These are phyloP conservation scores for Taphrina pruni DNA, from an alignment of 1,139 yeast genomes.

Conservation along the genomic window DNA sequence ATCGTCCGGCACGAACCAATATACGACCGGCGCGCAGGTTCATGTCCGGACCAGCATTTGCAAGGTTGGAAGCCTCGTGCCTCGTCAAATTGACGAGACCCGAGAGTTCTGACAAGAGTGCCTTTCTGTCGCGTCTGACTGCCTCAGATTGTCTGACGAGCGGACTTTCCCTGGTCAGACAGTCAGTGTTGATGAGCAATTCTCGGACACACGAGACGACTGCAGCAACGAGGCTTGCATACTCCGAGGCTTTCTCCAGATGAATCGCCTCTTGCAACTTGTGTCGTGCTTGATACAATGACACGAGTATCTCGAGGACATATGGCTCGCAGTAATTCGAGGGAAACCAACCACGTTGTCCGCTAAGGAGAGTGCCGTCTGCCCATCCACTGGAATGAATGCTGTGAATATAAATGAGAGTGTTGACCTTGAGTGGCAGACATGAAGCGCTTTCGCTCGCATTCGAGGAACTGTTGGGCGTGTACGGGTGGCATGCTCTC, in stretches of 20 bases:
- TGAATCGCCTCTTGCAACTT: slow-evolving; percentile 56
- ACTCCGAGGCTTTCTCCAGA: slow-evolving; percentile 28
- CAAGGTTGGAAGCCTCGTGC: slow-evolving; percentile 59
- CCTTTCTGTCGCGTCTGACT: slow-evolving; percentile 76
- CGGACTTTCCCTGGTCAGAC: slow-evolving; percentile 81
- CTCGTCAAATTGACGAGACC: slow-evolving; percentile 82
- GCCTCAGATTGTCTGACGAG: slow-evolving; percentile 73
- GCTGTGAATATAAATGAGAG: slow-evolving; percentile 83
- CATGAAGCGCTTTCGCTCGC: slow-evolving; percentile 53
- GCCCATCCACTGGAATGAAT: slow-evolving; percentile 98
- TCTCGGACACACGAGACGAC: slow-evolving; percentile 84
- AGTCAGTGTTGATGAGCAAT: slow-evolving; percentile 64
- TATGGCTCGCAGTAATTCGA: slow-evolving; percentile 74
- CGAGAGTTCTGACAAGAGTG: slow-evolving; percentile 87
- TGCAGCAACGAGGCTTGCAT: slow-evolving; percentile 58
- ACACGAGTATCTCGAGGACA: slow-evolving; percentile 61
- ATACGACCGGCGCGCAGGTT: slow-evolving; percentile 62
- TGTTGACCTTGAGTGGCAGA: slow-evolving; percentile 77
- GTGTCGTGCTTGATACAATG: slow-evolving; percentile 75
- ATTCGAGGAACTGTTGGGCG: slow-evolving; percentile 7
- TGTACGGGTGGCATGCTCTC: slow-evolving; percentile 31
- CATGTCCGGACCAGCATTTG: slow-evolving; percentile 60
- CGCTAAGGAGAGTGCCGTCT: slow-evolving; percentile 79
- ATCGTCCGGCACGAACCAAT: slow-evolving; percentile 75
- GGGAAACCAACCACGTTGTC: slow-evolving; percentile 94